A percentile compares a stretch with the other conserved stretches of the same genome.
Evolutionary conservation across 352 stramenopile species (phyloP).

Genomic region (Phytophthora citrophthora): DNA sequence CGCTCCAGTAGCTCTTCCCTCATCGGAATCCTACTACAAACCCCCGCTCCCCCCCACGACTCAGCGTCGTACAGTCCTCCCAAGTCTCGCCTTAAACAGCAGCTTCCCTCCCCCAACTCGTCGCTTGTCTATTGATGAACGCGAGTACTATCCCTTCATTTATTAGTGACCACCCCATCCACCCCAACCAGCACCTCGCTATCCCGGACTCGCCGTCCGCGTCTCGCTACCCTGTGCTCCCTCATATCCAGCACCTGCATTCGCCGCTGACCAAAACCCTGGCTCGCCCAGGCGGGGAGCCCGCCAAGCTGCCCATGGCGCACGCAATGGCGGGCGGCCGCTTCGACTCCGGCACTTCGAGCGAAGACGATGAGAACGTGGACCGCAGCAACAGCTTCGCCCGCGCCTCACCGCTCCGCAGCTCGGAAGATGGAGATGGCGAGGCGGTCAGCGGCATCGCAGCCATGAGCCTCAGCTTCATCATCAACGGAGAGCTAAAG

Average conservation of each 20-base stretch:
- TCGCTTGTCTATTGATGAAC: conserved; percentile 36
- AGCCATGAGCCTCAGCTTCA: conserved; percentile 87
- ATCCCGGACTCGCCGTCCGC: conserved; percentile 25
- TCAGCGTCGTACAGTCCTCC: conserved; percentile 39
- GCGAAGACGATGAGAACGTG: conserved; percentile 41
- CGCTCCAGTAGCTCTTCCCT: conserved; percentile 48
- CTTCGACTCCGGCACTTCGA: conserved; percentile 37
- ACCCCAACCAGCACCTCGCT: conserved; percentile 10
- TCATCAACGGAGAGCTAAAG: conserved; percentile 73
- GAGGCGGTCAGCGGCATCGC: conserved; percentile 62
- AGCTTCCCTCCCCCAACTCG: conserved; percentile 38
- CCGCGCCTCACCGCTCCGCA: conserved; percentile 18
- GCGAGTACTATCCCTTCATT: conserved; percentile 50
- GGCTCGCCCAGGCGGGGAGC: conserved; percentile 26
- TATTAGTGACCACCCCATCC: conserved; percentile 36
- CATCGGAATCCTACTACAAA: conserved; percentile 47
- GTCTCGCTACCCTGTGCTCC: conserved; percentile 19
- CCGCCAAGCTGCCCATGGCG: conserved; percentile 24
- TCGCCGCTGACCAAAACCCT: conserved; percentile 34
- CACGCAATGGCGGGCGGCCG: conserved; percentile 36
- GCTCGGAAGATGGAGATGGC: conserved; percentile 37
- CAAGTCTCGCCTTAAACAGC: conserved; percentile 24
- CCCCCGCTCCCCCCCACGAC: conserved; percentile 27
- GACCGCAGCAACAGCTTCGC: conserved; percentile 29
- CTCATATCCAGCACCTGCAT: conserved; percentile 36